A percentile compares a stretch with the other conserved stretches of the same genome.
Evolutionary conservation across 257 asterid species (phyloP).

Genomic region (Solanum medicagineum): DNA sequence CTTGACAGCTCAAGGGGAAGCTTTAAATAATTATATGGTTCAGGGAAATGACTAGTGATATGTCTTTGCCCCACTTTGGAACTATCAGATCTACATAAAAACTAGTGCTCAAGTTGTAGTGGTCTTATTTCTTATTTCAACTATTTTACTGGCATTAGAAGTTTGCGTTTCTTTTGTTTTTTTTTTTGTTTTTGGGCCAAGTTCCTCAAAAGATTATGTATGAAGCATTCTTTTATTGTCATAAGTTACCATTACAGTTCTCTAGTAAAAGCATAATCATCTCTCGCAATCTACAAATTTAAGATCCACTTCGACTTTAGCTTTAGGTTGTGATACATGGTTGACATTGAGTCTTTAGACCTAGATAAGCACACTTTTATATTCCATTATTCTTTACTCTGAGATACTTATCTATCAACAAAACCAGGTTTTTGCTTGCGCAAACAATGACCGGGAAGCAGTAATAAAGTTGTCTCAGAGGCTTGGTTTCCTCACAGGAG

Average conservation of each 20-base stretch:
- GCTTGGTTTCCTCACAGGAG: slow-evolving; percentile 90
- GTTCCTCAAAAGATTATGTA: neutral
- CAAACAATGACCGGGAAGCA: slow-evolving; percentile 58
- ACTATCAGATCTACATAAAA: neutral
- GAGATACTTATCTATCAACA: neutral
- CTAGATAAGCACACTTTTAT: neutral
- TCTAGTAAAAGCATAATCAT: neutral
- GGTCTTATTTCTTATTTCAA: neutral
- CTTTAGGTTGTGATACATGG: neutral
- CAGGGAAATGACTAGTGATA: neutral
- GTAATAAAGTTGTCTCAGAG: slow-evolving; percentile 82
- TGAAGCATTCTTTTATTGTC: neutral
- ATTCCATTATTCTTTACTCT: neutral
- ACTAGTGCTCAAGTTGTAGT: neutral
- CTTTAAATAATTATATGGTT: neutral
- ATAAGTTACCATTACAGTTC: neutral
- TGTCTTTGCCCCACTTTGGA: neutral
- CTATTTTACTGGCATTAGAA: neutral
- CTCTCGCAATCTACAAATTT: neutral
- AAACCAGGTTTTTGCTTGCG: slow-evolving; percentile 78
- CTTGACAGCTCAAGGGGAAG: neutral
- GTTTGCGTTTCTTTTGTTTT: neutral
- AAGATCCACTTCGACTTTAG: neutral
- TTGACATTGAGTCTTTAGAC: neutral
- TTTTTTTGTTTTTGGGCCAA: neutral